phyloP scores from a whole-genome alignment of 2,329 filamentous ascomycete species.

The Neospermospora avenae region DNA sequence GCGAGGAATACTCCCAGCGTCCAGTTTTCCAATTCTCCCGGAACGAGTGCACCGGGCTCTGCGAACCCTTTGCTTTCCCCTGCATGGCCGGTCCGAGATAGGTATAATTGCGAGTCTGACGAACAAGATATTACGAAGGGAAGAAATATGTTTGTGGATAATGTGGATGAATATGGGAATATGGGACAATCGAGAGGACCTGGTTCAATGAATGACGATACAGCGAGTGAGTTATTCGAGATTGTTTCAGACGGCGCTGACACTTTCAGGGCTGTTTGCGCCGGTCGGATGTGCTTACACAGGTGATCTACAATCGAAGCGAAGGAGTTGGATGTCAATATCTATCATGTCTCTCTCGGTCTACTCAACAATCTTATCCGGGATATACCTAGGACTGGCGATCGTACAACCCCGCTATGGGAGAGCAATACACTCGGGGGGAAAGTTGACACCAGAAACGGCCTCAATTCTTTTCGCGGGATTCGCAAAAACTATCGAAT shows the following conservation, averaged over 20 bases:
- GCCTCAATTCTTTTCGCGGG: constrained; percentile 66
- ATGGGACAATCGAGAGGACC: background rate
- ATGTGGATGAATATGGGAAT: constrained; percentile 11
- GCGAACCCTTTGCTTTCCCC: constrained; percentile 18
- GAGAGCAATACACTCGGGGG: constrained; percentile 49
- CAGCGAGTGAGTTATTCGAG: constrained; percentile 6
- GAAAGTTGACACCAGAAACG: constrained; percentile 54
- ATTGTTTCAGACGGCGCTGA: background rate
- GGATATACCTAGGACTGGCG: constrained; percentile 62
- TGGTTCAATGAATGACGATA: constrained; percentile 12
- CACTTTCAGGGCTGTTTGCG: constrained; percentile 10
- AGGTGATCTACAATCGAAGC: constrained; percentile 25
- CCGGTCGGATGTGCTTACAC: constrained; percentile 21
- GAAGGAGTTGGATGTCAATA: constrained; percentile 46
- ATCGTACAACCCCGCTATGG: constrained; percentile 62
- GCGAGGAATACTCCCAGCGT: background rate
- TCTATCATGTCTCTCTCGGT: constrained; percentile 49
- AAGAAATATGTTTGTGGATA: constrained; percentile 16
- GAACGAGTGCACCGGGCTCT: constrained; percentile 6
- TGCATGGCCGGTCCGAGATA: constrained; percentile 7
- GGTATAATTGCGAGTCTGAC: background rate
- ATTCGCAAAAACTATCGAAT: constrained; percentile 72
- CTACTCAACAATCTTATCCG: constrained; percentile 63
- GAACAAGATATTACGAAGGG: constrained; percentile 13
- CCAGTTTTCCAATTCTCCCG: background rate